phyloP scores from a whole-genome alignment of 2,329 filamentous ascomycete genomes.

The Chaetomium strumarium region DNA sequence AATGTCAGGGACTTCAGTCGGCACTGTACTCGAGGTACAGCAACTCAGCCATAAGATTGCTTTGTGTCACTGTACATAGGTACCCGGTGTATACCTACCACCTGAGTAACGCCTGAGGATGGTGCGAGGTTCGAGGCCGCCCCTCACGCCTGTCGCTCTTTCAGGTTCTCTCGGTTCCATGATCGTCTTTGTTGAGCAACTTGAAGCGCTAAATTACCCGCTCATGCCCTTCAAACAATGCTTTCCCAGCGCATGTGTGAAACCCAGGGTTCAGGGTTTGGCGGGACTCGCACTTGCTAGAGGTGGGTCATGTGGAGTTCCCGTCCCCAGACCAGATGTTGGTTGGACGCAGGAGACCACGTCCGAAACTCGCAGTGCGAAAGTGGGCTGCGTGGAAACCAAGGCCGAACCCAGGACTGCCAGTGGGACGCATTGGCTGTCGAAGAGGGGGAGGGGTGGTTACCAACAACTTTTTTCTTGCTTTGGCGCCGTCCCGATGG shows the following conservation, averaged over 20 bases:
- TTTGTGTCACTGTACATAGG: too few species aligned
- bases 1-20: too few species aligned
- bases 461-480: background rate
- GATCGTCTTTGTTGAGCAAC: background rate
- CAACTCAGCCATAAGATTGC: too few species aligned
- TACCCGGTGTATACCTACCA: background rate
- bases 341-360: background rate
- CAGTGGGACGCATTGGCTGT: background rate
- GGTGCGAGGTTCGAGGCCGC: background rate
- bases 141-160: background rate
- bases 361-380: constrained; percentile 1
- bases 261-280: constrained; percentile 9
- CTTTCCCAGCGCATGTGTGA: constrained; percentile 1
- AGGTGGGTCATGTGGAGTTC: constrained; percentile 4
- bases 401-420: background rate
- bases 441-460: background rate
- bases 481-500: constrained; percentile 9
- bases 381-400: background rate
- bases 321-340: constrained; percentile 2
- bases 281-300: constrained; percentile 1
- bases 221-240: background rate
- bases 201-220: background rate
- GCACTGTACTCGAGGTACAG: too few species aligned
- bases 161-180: too few species aligned
- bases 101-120: background rate